Base-by-base conservation (phyloP, 495 filamentous ascomycete genomes). In the Talaromyces proteolyticus region DNA sequence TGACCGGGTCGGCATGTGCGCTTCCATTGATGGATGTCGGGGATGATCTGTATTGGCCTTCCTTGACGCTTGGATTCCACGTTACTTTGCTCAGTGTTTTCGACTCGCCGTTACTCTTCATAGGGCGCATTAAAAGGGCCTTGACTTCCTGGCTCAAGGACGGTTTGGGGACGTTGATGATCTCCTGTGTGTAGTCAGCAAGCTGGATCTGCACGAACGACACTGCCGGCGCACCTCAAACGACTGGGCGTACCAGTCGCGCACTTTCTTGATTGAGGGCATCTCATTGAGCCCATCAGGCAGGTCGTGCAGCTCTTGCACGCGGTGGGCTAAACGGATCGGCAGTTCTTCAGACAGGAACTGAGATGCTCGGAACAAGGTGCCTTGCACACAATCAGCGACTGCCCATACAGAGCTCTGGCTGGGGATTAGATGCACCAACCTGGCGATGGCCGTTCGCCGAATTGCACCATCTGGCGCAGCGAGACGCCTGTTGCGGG, bases 381-480 rank as follows among this genome's bases (percentile, higher is more conserved):
- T 98, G 49, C 94, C 93, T 90, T 20, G 8, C 8, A 10, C 29
- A 14, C 21, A 43, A 11, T 25, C 19, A 24, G 24, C 43, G 26
- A 23, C 43, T 12, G 17, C 21, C 22, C 11, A 24, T 25, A 41
- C 14, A 11, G 19, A 34, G 16, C 17, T 14, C 18, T 16, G 29
- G 3, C 53, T 6, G 53, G 47, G 29, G 22, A 26, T 12, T 16
- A 43, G 10, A 19, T 20, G 44, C 21, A 64, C 79, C 50, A 67
- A 95, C 91, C 90, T 57, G 83, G 85, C 10, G 89, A 94, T 20
- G 91, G 90, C 57, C 78, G 82, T 66, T 94, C 89, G 48, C 94
- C 94, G 69, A 97, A 98, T 66, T 97, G 93, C 43, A 98, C 93
- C 93, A 97, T 97, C 75, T 98, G 93, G 65, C 93, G 79, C 65